phyloP scores from a whole-genome alignment of 768 basidiomycete genomes.

The Boletus tomentosulus region DNA sequence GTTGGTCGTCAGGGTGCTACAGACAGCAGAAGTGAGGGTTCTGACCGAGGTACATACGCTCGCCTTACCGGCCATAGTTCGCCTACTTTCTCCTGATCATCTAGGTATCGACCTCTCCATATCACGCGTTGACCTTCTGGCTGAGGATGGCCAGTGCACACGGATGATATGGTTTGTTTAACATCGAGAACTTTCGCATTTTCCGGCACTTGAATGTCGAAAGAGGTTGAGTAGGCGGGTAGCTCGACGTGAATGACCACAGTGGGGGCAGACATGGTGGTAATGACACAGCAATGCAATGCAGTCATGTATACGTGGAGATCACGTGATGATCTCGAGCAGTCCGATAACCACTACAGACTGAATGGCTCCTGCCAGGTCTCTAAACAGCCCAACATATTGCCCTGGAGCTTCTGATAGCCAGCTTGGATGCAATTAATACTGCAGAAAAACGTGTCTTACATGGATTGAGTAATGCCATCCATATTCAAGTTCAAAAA shows the following conservation, averaged over 20 bases:
- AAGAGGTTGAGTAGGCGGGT: constrained; percentile 69
- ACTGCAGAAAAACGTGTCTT: no score
- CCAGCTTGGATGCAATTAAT: no score
- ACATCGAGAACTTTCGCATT: constrained; percentile 54
- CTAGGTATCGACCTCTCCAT: constrained; percentile 66
- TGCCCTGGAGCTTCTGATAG: no score
- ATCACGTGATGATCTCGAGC: constrained; percentile 20
- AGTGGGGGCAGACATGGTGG: constrained; percentile 26
- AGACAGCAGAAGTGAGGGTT: constrained; percentile 4
- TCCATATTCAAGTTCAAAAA: no score
- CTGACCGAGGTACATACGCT: not conserved
- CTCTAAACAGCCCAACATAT: no score
- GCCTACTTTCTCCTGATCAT: constrained; percentile 59
- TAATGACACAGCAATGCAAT: not conserved
- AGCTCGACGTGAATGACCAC: constrained; percentile 61
- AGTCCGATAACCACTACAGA: no score
- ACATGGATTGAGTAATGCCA: no score
- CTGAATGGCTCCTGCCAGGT: no score
- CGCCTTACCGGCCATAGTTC: constrained; percentile 65
- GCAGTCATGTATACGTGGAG: constrained; percentile 25
- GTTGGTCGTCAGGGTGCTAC: constrained; percentile 54
- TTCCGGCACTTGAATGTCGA: constrained; percentile 47
- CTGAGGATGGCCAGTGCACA: constrained; percentile 61
- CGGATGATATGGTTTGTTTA: constrained; percentile 58
- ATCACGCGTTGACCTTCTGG: constrained; percentile 74